Evolutionary conservation across 495 filamentous ascomycete species (phyloP).

Genomic region (Wilcoxina mikolae): DNA sequence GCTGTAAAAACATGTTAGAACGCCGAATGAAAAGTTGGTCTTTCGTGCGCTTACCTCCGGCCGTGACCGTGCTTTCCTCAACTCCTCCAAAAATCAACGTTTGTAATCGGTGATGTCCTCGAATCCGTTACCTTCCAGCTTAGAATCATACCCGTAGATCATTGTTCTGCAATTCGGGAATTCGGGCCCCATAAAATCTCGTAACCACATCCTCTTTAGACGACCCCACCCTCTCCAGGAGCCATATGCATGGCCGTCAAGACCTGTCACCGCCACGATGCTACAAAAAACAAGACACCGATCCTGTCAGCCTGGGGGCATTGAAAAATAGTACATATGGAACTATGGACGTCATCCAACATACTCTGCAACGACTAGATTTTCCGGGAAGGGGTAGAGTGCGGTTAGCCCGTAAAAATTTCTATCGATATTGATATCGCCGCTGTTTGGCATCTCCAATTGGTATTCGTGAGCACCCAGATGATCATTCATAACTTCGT

Average conservation of each 20-base stretch:
- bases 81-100: constrained; percentile 7
- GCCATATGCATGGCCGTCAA: constrained; percentile 9
- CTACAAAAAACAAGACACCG: too few species aligned
- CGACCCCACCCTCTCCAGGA: constrained; percentile 1
- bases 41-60: background rate
- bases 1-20: background rate
- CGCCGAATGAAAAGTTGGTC: background rate
- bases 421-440: constrained; percentile 3
- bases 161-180: constrained; percentile 8
- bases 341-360: background rate
- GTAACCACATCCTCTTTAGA: constrained; percentile 5
- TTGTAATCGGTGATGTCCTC: constrained; percentile 5
- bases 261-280: constrained; percentile 9
- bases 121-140: background rate
- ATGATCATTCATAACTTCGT: background rate
- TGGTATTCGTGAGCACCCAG: background rate
- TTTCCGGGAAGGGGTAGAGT: constrained; percentile 2
- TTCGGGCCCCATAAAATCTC: constrained; percentile 6
- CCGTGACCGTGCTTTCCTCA: constrained; percentile 1
- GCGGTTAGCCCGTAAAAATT: constrained; percentile 11
- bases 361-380: constrained; percentile 11
- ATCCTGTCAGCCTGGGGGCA: too few species aligned
- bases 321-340: too few species aligned
- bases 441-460: background rate
- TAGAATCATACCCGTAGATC: constrained; percentile 10